Evolutionary conservation across 2,329 filamentous ascomycete genomes (phyloP).

Genomic region (Talaromyces atroroseus): DNA sequence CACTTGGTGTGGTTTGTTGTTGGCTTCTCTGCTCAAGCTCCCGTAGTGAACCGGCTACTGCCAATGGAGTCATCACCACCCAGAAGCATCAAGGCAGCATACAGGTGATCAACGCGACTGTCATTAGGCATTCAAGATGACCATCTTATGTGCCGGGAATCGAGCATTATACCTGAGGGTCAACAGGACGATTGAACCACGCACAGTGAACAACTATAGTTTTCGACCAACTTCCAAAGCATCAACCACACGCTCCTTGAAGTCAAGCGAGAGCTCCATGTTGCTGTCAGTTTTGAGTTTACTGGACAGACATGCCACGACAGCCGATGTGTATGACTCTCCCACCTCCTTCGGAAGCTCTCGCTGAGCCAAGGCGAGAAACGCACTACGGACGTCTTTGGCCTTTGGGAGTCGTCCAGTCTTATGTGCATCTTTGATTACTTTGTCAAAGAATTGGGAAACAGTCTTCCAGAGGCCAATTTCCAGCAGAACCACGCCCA

Average conservation of each 20-base stretch:
- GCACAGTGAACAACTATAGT: conserved; percentile 13
- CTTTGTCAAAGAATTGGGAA: conserved; percentile 22
- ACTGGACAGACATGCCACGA: conserved; percentile 20
- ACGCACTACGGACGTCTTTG: conserved; percentile 18
- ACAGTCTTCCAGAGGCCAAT: conserved; percentile 30
- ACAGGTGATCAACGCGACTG: no score
- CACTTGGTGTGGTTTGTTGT: no score
- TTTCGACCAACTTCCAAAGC: conserved; percentile 12
- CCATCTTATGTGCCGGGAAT: no score
- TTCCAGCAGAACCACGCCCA: conserved; percentile 36
- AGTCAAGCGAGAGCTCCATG: conserved; percentile 21
- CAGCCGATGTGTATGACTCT: conserved; percentile 19
- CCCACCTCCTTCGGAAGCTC: conserved; percentile 24
- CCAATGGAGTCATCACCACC: no score
- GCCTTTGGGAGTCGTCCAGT: conserved; percentile 19
- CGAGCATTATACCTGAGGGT: no score
- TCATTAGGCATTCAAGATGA: no score
- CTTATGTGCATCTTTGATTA: conserved; percentile 20
- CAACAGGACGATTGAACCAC: no score
- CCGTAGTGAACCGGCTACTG: no score
- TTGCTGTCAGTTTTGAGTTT: conserved; percentile 20
- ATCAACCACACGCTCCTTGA: conserved; percentile 22
- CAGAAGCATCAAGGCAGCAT: no score
- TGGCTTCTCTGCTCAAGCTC: no score
- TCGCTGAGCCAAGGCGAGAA: conserved; percentile 18